Percentiles rank a stretch among this genome's conserved stretches.
Conservation (phyloP, 2,329 filamentous ascomycete species). For the Xylariaceae sp. region DNA sequence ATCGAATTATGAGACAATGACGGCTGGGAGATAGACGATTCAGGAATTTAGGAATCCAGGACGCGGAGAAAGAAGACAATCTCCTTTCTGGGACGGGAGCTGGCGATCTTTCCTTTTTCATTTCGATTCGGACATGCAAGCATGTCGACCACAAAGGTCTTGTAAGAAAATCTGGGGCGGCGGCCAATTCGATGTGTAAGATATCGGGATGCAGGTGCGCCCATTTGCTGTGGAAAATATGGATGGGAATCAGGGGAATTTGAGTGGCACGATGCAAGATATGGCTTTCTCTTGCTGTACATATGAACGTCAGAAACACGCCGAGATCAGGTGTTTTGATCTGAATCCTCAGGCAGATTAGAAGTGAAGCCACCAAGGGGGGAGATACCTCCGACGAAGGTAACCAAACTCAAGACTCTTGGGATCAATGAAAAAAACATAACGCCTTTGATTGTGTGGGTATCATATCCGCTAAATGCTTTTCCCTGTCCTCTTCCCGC, state of each 20-base stretch:
- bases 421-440: conserved; percentile 1
- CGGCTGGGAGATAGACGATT: neutral
- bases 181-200: no score
- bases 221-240: no score
- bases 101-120: conserved; percentile 2
- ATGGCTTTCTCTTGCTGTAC: conserved; percentile 10
- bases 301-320: conserved; percentile 7
- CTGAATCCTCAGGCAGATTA: neutral
- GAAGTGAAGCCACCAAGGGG: neutral
- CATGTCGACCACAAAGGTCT: conserved; percentile 16
- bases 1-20: neutral
- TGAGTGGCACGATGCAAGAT: no score
- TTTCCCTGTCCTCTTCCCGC: conserved; percentile 1
- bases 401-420: neutral
- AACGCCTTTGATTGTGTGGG: conserved; percentile 2
- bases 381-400: neutral
- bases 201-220: no score
- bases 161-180: conserved; percentile 2
- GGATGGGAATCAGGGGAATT: no score
- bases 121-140: conserved; percentile 17
- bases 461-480: conserved; percentile 11
- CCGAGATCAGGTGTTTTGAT: neutral
- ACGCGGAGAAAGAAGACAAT: conserved; percentile 1
- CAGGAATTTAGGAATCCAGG: no score
- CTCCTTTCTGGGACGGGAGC: conserved; percentile 19